Evolutionary conservation across 2,329 filamentous ascomycete genomes (phyloP).

Genomic region (Chrysosporium keratinophilum): DNA sequence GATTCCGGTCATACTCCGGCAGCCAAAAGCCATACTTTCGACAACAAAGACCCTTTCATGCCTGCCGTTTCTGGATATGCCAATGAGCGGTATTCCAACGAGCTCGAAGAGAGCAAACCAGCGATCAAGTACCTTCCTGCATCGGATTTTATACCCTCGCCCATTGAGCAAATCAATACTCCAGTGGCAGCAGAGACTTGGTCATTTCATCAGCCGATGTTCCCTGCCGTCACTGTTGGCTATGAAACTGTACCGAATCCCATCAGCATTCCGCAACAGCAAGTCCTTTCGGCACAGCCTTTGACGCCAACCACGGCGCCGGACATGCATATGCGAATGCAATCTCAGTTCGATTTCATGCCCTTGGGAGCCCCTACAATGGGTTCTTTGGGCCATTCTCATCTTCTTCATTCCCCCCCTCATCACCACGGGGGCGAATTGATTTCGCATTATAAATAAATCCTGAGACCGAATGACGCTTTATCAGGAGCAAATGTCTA

Average conservation of each 20-base stretch:
- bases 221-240: slow-evolving; percentile 2
- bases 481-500: too few species aligned
- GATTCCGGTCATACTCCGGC: slow-evolving; percentile 1
- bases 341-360: slow-evolving; percentile 5
- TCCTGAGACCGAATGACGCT: neutral
- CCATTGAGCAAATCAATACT: slow-evolving; percentile 1
- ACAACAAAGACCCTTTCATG: neutral
- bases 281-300: neutral
- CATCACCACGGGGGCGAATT: neutral
- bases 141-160: slow-evolving; percentile 2
- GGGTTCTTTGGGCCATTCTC: neutral
- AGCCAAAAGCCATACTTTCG: neutral
- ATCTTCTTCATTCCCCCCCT: slow-evolving; percentile 1
- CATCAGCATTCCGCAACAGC: neutral
- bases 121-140: slow-evolving; percentile 1
- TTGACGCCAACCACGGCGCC: slow-evolving; percentile 2
- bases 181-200: slow-evolving; percentile 6
- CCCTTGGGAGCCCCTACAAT: slow-evolving; percentile 5
- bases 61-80: neutral
- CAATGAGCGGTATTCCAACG: neutral
- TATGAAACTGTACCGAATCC: neutral
- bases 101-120: neutral
- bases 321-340: slow-evolving; percentile 4
- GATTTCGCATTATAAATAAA: slow-evolving; percentile 6
- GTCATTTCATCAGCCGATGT: slow-evolving; percentile 1